A percentile compares a stretch with the other conserved stretches of the same genome.
phyloP scores from a whole-genome alignment of 1,284 basidiomycete species.

The Rhodofomes roseus region DNA sequence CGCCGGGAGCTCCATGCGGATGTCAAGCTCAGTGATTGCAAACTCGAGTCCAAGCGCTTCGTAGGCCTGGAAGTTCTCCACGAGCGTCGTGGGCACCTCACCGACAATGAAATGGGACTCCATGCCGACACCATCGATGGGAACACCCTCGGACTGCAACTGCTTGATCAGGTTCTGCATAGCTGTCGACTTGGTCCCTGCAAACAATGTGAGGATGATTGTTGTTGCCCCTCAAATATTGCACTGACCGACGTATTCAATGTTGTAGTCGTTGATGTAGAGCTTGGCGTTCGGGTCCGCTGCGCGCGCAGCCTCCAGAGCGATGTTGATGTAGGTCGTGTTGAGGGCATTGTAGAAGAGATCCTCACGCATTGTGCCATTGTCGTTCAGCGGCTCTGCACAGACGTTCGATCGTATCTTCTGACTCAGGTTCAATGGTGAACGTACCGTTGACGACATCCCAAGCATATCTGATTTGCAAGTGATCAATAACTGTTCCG shows the following conservation, averaged over 20 bases:
- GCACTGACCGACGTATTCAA: slow-evolving; percentile 21
- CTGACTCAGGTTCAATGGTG: background rate
- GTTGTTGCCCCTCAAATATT: background rate
- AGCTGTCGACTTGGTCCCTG: slow-evolving; percentile 40
- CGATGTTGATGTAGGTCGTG: slow-evolving; percentile 38
- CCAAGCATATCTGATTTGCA: slow-evolving; percentile 25
- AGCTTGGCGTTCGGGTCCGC: slow-evolving; percentile 41
- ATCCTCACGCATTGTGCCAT: slow-evolving; percentile 45
- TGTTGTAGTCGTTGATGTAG: slow-evolving; percentile 54
- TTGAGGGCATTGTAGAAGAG: slow-evolving; percentile 47
- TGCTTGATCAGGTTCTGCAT: slow-evolving; percentile 42
- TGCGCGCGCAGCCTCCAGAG: slow-evolving; percentile 39
- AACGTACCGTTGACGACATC: slow-evolving; percentile 37
- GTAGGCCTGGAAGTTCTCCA: slow-evolving; percentile 41
- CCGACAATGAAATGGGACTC: slow-evolving; percentile 52
- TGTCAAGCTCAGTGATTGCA: slow-evolving; percentile 54
- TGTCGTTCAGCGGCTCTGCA: slow-evolving; percentile 52
- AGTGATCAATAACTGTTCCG: background rate
- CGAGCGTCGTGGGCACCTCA: slow-evolving; percentile 35
- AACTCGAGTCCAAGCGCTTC: slow-evolving; percentile 49
- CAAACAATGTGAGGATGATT: background rate
- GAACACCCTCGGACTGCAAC: slow-evolving; percentile 38
- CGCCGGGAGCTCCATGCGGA: slow-evolving; percentile 46
- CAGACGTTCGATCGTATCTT: background rate
- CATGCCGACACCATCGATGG: slow-evolving; percentile 47